These are phyloP conservation scores for Monarda citriodora DNA, from an alignment of 305 asterid genomes.

Conservation along the genomic window DNA sequence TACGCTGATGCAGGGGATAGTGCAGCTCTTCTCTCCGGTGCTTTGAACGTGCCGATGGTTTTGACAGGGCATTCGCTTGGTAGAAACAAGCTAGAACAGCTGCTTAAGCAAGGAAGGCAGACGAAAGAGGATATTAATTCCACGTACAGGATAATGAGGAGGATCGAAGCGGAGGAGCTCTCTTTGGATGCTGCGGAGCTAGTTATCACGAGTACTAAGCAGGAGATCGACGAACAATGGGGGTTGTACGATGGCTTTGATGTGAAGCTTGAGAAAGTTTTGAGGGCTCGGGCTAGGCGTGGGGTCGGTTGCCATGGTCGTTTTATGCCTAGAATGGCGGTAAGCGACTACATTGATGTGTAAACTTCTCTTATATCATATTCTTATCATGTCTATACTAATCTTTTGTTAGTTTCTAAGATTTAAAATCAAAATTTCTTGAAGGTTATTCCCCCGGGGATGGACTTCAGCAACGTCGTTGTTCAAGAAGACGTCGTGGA, in stretches of 20 bases:
- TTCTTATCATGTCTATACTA: too few relatives aligned
- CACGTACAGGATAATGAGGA: conserved; percentile 59
- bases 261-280: conserved; percentile 54
- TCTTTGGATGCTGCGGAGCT: conserved; percentile 64
- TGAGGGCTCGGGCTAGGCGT: conserved; percentile 49
- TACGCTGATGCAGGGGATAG: conserved; percentile 73
- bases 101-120: conserved; percentile 63
- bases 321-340: conserved; percentile 78
- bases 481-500: conserved; percentile 70
- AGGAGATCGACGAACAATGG: conserved; percentile 82
- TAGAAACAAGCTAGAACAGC: conserved; percentile 67
- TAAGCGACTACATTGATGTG: conserved; percentile 9
- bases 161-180: conserved; percentile 71
- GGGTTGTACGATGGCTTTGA: conserved; percentile 72
- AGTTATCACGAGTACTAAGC: conserved; percentile 71
- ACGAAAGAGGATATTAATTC: conserved; percentile 61
- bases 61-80: conserved; percentile 72
- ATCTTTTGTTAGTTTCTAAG: too few relatives aligned
- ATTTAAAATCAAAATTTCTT: neutral
- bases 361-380: neutral
- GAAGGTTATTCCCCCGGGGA: conserved; percentile 95
- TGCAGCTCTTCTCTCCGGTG: conserved; percentile 59
- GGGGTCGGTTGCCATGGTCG: conserved; percentile 65
- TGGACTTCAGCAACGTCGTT: conserved; percentile 87
- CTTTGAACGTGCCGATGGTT: conserved; percentile 61